Evolutionary conservation across 495 filamentous ascomycete species (phyloP).

Genomic region (Xylaria venustula): DNA sequence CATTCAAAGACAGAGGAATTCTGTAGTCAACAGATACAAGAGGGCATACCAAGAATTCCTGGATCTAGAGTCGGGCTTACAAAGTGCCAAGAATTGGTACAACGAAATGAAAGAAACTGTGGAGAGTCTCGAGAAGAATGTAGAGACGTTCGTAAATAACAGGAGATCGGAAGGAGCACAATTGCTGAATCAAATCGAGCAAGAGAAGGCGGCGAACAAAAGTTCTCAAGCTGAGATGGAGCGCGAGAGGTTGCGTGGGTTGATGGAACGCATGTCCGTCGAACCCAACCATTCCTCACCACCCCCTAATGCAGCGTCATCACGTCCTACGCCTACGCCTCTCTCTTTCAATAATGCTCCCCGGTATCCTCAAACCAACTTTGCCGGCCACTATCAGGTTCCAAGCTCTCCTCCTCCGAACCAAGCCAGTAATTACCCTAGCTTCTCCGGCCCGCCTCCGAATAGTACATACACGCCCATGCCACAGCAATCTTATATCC

Average conservation of each 20-base stretch:
- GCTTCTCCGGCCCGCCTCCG: slow-evolving; percentile 28
- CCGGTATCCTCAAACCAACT: slow-evolving; percentile 48
- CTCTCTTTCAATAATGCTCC: slow-evolving; percentile 37
- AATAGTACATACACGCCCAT: slow-evolving; percentile 23
- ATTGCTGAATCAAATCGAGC: slow-evolving; percentile 83
- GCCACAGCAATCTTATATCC: slow-evolving; percentile 24
- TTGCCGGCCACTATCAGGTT: slow-evolving; percentile 50
- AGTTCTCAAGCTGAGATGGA: slow-evolving; percentile 79
- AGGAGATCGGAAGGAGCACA: slow-evolving; percentile 88
- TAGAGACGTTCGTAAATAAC: slow-evolving; percentile 95
- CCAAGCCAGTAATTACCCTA: slow-evolving; percentile 38
- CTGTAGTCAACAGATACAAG: slow-evolving; percentile 84
- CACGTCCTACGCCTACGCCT: slow-evolving; percentile 47
- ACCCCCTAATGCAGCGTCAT: slow-evolving; percentile 45
- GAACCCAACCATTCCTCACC: slow-evolving; percentile 50
- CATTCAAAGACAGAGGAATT: slow-evolving; percentile 76
- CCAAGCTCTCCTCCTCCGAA: slow-evolving; percentile 50
- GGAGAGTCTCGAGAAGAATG: slow-evolving; percentile 92
- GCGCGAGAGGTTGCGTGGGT: slow-evolving; percentile 75
- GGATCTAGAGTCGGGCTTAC: slow-evolving; percentile 80
- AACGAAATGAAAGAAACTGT: slow-evolving; percentile 93
- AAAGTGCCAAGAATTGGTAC: slow-evolving; percentile 89
- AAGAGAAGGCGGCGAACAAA: slow-evolving; percentile 64
- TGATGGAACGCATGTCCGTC: slow-evolving; percentile 96
- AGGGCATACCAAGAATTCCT: slow-evolving; percentile 90